Evolutionary conservation across 2,329 filamentous ascomycete genomes (phyloP).

Genomic region (Epichloe bromicola): DNA sequence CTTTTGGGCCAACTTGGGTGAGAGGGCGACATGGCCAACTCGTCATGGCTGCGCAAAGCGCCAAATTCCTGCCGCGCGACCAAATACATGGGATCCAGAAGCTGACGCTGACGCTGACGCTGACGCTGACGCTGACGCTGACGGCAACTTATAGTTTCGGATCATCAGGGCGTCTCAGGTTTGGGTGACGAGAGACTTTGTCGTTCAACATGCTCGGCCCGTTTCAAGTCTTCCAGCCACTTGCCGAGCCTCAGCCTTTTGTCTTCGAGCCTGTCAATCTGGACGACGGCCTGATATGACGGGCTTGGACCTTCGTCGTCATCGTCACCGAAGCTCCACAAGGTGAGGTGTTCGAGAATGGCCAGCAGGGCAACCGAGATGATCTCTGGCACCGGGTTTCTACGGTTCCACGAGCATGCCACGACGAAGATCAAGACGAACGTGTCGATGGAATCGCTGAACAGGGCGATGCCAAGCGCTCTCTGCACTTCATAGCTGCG

Average conservation of each 20-base stretch:
- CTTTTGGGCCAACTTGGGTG: too few relatives aligned
- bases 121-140: neutral
- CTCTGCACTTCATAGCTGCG: slow-evolving; percentile 16
- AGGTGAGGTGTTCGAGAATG: slow-evolving; percentile 19
- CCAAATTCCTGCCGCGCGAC: neutral
- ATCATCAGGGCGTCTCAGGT: neutral
- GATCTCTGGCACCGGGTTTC: slow-evolving; percentile 17
- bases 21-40: neutral
- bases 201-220: slow-evolving; percentile 1
- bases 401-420: slow-evolving; percentile 18
- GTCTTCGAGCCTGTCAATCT: slow-evolving; percentile 11
- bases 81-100: neutral
- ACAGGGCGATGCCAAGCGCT: slow-evolving; percentile 17
- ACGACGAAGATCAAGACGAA: slow-evolving; percentile 22
- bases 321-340: slow-evolving; percentile 20
- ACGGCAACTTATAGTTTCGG: neutral
- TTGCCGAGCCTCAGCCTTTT: slow-evolving; percentile 19
- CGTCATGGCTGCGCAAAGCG: too few relatives aligned
- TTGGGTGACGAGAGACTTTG: neutral
- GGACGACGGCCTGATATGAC: slow-evolving; percentile 5
- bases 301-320: slow-evolving; percentile 8
- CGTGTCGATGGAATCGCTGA: slow-evolving; percentile 22
- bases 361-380: slow-evolving; percentile 18
- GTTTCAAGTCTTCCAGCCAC: slow-evolving; percentile 18
- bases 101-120: neutral